These are phyloP conservation scores for Xylariomycetidae sp. DNA, from an alignment of 2,329 filamentous ascomycete species.

Conservation along the genomic window DNA sequence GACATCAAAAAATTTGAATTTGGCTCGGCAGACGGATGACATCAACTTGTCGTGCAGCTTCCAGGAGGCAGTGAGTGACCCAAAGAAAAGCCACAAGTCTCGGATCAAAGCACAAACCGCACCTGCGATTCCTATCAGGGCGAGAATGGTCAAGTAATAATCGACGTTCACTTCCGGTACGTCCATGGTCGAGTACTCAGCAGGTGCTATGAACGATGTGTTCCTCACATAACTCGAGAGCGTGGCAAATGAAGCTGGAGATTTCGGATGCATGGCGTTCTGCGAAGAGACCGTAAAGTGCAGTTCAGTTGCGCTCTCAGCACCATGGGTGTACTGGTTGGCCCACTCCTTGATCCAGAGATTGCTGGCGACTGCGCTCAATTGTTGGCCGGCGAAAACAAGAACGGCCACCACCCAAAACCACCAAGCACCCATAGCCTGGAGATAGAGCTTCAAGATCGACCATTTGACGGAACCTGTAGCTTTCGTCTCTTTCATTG, in stretches of 20 bases:
- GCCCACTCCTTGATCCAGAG: slow-evolving; percentile 96
- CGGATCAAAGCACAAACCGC: slow-evolving; percentile 77
- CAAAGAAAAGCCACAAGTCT: slow-evolving; percentile 87
- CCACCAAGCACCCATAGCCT: slow-evolving; percentile 92
- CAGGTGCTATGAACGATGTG: slow-evolving; percentile 29
- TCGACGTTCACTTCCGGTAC: slow-evolving; percentile 64
- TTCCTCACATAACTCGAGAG: slow-evolving; percentile 32
- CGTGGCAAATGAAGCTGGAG: slow-evolving; percentile 35
- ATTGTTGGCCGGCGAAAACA: slow-evolving; percentile 77
- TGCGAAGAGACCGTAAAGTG: slow-evolving; percentile 32
- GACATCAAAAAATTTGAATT: slow-evolving; percentile 96
- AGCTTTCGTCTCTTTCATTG: slow-evolving; percentile 72
- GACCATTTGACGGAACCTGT: slow-evolving; percentile 82
- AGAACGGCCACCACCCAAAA: slow-evolving; percentile 78
- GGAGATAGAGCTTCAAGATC: slow-evolving; percentile 81
- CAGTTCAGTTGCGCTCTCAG: slow-evolving; percentile 33
- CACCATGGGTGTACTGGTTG: slow-evolving; percentile 66
- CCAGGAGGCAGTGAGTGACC: slow-evolving; percentile 82
- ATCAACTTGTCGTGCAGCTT: slow-evolving; percentile 78
- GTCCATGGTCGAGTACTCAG: slow-evolving; percentile 30
- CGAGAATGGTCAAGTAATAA: slow-evolving; percentile 84
- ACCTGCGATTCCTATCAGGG: slow-evolving; percentile 70
- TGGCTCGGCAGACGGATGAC: slow-evolving; percentile 74
- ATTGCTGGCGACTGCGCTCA: slow-evolving; percentile 82
- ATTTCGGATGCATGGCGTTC: slow-evolving; percentile 28